A percentile compares a stretch with the other conserved stretches of the same genome.
phyloP scores from a whole-genome alignment of 331 rosid species.

The Quercus lobata region DNA sequence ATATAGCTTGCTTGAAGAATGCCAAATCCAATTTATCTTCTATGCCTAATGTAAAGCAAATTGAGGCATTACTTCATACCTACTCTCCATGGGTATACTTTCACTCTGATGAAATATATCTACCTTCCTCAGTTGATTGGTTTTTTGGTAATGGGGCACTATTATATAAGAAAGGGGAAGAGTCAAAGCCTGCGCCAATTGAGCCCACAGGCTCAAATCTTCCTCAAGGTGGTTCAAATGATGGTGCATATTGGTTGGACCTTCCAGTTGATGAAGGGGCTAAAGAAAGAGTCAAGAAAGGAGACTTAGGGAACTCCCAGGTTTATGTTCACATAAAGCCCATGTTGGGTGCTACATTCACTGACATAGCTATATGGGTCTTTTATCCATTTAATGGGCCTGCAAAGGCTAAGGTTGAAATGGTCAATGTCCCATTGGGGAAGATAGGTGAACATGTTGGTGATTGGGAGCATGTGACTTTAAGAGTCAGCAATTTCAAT shows the following conservation, averaged over 20 bases:
- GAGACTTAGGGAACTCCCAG: slow-evolving; percentile 39
- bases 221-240: slow-evolving; percentile 67
- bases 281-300: slow-evolving; percentile 49
- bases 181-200: slow-evolving; percentile 5
- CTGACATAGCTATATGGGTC: slow-evolving; percentile 67
- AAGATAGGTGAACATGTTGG: slow-evolving; percentile 70
- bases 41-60: slow-evolving; percentile 17
- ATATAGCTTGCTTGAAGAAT: slow-evolving; percentile 55
- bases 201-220: slow-evolving; percentile 23
- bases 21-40: background rate
- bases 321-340: slow-evolving; percentile 60
- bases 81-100: slow-evolving; percentile 22
- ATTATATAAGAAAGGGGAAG: slow-evolving; percentile 4
- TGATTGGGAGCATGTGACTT: slow-evolving; percentile 75
- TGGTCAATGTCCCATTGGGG: slow-evolving; percentile 43
- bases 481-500: slow-evolving; percentile 66
- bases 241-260: slow-evolving; percentile 70
- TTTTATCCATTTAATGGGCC: slow-evolving; percentile 85
- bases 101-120: slow-evolving; percentile 9
- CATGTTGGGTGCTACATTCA: slow-evolving; percentile 64
- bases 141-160: slow-evolving; percentile 10
- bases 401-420: slow-evolving; percentile 48
- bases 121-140: slow-evolving; percentile 19
- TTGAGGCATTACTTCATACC: slow-evolving; percentile 6
- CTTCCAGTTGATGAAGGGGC: slow-evolving; percentile 44